Evolutionary conservation across 768 basidiomycete genomes (phyloP), one percentile per base, ranked within the genome.

Genomic region (Termitomyces sp.): DNA sequence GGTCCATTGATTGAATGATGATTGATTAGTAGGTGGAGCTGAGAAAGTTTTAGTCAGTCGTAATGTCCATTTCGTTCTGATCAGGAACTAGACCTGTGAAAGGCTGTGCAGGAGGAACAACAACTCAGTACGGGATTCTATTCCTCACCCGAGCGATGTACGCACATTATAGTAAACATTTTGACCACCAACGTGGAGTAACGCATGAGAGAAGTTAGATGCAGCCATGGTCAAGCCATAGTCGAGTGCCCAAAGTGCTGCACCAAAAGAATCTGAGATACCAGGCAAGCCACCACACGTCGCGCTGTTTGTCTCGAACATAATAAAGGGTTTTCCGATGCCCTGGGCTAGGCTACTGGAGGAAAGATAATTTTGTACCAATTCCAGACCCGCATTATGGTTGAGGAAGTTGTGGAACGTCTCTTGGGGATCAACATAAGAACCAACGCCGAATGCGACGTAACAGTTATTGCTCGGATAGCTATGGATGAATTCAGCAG

Each of bases 281-380:
- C 87, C 88, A 18, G 81, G 72, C 66, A 88, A 85, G 7, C 88
- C 87, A 68, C 85, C 86, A 72, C 87, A 88, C 46, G 82, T 82
- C 8, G 86, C 86, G 1, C 82, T 82, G 64, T 88, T 88, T 6
- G 85, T 87, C 66, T 90, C 88, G 59, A 88, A 81, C 85, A 90
- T 87, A 49, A 87, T 68, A 56, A 88, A 73, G 0, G 80, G 82
- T 64, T 80, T 81, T 0, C 71, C 68, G 0, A 69, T 67, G 0
- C 69, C 68, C 47, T 75, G 74, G 0, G 84, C 84, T 7, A 79
- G 74, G 53, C 61, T 61, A 1, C 81, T 74, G 0, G 83, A 79
- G 51, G 74, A 73, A 14, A 80, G 63, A 68, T 90, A 93, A 5
- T 74, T 74, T 1, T 60, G 47, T n/a, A 85, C 77, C 20, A 91